Percentiles rank a stretch among this genome's conserved stretches.
Evolutionary conservation across 2,329 filamentous ascomycete species (phyloP).

Genomic region (Colletotrichum eremochloae): DNA sequence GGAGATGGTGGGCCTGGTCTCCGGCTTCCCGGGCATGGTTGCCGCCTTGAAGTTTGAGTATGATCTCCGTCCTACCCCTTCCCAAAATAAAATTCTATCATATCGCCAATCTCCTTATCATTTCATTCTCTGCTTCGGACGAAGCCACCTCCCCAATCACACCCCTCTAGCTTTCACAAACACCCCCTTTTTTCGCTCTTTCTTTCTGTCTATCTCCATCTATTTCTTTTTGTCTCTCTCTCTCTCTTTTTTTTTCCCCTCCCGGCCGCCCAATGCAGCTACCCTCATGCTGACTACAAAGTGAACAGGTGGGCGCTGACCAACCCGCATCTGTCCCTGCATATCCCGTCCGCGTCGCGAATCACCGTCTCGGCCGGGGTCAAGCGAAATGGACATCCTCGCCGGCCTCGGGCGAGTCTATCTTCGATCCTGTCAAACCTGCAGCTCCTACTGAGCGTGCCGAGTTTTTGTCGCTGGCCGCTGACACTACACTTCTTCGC

Average conservation of each 20-base stretch:
- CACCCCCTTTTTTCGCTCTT: background rate
- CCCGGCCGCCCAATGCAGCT: background rate
- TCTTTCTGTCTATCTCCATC: no score
- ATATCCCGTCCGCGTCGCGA: constrained; percentile 77
- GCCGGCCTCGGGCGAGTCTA: constrained; percentile 71
- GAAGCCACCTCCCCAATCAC: constrained; percentile 12
- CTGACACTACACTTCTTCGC: constrained; percentile 84
- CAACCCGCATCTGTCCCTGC: constrained; percentile 84
- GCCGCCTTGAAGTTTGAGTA: constrained; percentile 96
- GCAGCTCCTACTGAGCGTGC: constrained; percentile 82
- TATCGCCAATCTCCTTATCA: background rate
- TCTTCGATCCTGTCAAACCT: constrained; percentile 82
- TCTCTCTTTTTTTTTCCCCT: no score
- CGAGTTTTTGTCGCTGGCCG: constrained; percentile 87
- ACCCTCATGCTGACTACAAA: constrained; percentile 7
- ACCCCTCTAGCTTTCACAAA: constrained; percentile 28
- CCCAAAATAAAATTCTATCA: background rate
- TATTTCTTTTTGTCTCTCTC: no score
- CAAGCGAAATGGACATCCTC: constrained; percentile 68
- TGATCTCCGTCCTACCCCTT: constrained; percentile 23
- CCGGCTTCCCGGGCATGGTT: constrained; percentile 88
- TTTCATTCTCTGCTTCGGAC: constrained; percentile 25
- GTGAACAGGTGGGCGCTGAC: constrained; percentile 87
- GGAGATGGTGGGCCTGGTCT: constrained; percentile 90
- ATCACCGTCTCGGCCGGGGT: constrained; percentile 65